Evolutionary conservation across 2,329 filamentous ascomycete genomes (phyloP), one percentile per base, ranked within the genome.

Genomic region (Fusarium sp.): DNA sequence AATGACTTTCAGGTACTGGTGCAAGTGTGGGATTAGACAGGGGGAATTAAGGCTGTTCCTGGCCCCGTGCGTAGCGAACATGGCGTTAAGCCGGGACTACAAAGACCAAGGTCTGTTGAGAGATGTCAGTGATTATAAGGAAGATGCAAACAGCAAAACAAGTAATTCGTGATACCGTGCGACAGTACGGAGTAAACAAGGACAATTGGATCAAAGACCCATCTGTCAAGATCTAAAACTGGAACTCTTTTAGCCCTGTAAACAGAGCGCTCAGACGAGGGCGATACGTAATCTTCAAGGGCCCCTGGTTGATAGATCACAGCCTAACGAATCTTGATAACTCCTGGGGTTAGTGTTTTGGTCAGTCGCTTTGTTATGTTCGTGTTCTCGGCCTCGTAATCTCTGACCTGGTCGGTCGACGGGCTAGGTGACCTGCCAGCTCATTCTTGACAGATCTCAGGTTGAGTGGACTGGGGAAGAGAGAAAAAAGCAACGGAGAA

Each of bases 371-470:
- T 58, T 68, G 58, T 58, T 59, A 42, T 63, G 48, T 57, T 65
- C 65, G 49, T 68, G 50, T 59, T 55, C 64, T 71, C 50, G 62
- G 44, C 54, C 38, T 73, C 68, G 53, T 60, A 67, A 69, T 69
- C 48, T 69, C 47, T 65, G 41, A 21, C 42, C 37, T 52, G 43
- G 60, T 47, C 54, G 48, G 35, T 57, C 59, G 59, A 62, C 57
- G 49, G 57, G 58, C 38, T 39, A 58, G 50, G 47, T 55, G 29
- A 28, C 37, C 26, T 38, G 56, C 41, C 59, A 67, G 48, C 66
- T 49, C 49, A 69, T 63, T 62, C 68, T 47, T 56, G 61, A 63
- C 60, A 68, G 63, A 74, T 73, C 68, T 74, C 61, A 57, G 50
- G 69, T 67, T 61, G 54, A 69, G 64, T 60, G 57, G 57, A 70